Evolutionary conservation across 2,329 filamentous ascomycete genomes (phyloP).

Genomic region (Colletotrichum sp.): DNA sequence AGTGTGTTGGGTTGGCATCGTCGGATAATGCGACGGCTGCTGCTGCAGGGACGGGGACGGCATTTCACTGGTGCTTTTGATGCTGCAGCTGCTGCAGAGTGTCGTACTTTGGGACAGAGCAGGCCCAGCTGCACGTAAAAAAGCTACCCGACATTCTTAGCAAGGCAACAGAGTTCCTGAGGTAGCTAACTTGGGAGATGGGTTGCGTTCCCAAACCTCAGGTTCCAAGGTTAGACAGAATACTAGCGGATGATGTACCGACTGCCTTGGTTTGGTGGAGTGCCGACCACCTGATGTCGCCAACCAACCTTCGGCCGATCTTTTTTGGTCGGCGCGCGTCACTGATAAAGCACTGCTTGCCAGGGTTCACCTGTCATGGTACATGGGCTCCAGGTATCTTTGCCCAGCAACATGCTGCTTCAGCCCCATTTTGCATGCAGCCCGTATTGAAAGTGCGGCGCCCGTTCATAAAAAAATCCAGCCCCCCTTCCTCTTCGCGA

Average conservation of each 20-base stretch:
- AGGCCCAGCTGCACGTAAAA: not conserved
- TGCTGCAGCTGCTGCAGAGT: not conserved
- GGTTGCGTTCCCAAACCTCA: not conserved
- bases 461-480: conserved; percentile 20
- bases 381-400: conserved; percentile 3
- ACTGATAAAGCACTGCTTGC: conserved; percentile 13
- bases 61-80: not conserved
- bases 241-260: not conserved
- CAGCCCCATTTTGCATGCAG: conserved; percentile 18
- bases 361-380: conserved; percentile 16
- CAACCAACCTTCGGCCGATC: conserved; percentile 2
- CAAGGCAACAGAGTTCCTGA: not conserved
- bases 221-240: not conserved
- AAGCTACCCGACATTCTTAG: not conserved
- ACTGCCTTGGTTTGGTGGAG: not conserved
- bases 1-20: not conserved
- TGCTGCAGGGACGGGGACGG: not conserved
- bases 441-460: not conserved
- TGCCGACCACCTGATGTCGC: conserved; percentile 13
- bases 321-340: conserved; percentile 9
- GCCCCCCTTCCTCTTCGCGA: conserved; percentile 16
- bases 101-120: not conserved
- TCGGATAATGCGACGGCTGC: not conserved
- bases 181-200: not conserved
- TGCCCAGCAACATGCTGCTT: conserved; percentile 4